Evolutionary conservation across 1,139 yeast species (phyloP).

Genomic region (Diutina catenulata): DNA sequence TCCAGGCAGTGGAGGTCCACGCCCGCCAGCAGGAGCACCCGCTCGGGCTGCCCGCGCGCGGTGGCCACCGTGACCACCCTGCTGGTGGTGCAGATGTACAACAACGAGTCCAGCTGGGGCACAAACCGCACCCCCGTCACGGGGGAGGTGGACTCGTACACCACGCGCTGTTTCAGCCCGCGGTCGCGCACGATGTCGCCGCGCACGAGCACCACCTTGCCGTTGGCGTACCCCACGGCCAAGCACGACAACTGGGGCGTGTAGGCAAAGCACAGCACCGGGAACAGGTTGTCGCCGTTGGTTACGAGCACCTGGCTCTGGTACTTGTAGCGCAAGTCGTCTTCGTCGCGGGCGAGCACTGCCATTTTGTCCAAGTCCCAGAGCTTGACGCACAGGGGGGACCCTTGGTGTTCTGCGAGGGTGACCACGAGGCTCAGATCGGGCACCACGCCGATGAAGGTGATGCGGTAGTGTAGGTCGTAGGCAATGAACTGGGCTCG

Average conservation of each 20-base stretch:
- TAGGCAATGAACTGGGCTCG: constrained; percentile 49
- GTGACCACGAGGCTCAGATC: constrained; percentile 47
- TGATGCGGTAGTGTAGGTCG: constrained; percentile 50
- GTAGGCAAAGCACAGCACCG: constrained; percentile 55
- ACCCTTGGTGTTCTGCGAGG: constrained; percentile 64
- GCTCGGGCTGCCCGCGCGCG: constrained; percentile 53
- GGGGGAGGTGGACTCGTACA: constrained; percentile 66
- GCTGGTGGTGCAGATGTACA: constrained; percentile 61
- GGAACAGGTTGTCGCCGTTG: constrained; percentile 56
- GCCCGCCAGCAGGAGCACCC: constrained; percentile 54
- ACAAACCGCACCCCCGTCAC: constrained; percentile 63
- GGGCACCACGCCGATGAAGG: constrained; percentile 38
- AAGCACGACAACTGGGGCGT: constrained; percentile 50
- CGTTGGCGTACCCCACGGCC: constrained; percentile 82
- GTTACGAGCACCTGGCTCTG: constrained; percentile 22
- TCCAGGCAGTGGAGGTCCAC: constrained; percentile 61
- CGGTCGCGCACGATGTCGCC: constrained; percentile 86
- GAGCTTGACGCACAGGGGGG: constrained; percentile 52
- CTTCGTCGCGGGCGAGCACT: constrained; percentile 28
- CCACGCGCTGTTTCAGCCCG: constrained; percentile 77
- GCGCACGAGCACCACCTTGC: constrained; percentile 67
- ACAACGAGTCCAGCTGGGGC: constrained; percentile 24
- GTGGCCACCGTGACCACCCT: constrained; percentile 66
- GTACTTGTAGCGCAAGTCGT: constrained; percentile 17
- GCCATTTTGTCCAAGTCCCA: constrained; percentile 54